Conservation (phyloP, 139 green algal species). For the Volvox africanus region DNA sequence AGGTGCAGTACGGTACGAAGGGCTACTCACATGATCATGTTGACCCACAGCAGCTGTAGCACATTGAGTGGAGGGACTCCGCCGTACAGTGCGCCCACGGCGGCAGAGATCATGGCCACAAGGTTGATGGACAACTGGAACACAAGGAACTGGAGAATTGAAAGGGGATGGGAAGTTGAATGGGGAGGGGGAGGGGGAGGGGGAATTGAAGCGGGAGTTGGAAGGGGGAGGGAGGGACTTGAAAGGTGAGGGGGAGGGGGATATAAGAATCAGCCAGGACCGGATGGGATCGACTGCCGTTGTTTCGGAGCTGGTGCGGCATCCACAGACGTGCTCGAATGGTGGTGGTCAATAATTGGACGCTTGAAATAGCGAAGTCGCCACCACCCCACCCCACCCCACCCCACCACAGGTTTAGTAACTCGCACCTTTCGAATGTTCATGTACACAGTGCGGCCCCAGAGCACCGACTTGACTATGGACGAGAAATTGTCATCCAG, state of each 20-base stretch:
- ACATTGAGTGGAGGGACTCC: constrained; percentile 93
- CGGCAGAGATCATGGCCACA: constrained; percentile 93
- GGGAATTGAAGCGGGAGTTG: too few relatives aligned
- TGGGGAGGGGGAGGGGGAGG: neutral
- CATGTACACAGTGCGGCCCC: constrained; percentile 94
- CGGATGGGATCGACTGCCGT: too few relatives aligned
- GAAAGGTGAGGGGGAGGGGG: too few relatives aligned
- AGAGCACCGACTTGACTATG: constrained; percentile 97
- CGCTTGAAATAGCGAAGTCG: too few relatives aligned
- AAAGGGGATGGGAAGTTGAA: neutral
- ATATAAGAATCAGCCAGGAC: too few relatives aligned
- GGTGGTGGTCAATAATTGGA: too few relatives aligned
- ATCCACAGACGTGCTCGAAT: too few relatives aligned
- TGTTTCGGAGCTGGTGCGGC: too few relatives aligned
- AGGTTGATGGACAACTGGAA: constrained; percentile 95
- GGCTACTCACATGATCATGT: constrained; percentile 94
- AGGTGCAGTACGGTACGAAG: neutral
- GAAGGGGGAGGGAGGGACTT: neutral
- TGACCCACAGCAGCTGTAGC: constrained; percentile 97
- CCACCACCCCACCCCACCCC: too few relatives aligned
- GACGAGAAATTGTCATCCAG: constrained; percentile 98
- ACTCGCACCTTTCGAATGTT: constrained; percentile 92
- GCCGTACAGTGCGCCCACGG: constrained; percentile 87
- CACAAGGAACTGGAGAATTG: constrained; percentile 53
- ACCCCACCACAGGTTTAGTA: too few relatives aligned